Evolutionary conservation across 2,329 filamentous ascomycete species (phyloP).

Genomic region (Passalora sequoiae): DNA sequence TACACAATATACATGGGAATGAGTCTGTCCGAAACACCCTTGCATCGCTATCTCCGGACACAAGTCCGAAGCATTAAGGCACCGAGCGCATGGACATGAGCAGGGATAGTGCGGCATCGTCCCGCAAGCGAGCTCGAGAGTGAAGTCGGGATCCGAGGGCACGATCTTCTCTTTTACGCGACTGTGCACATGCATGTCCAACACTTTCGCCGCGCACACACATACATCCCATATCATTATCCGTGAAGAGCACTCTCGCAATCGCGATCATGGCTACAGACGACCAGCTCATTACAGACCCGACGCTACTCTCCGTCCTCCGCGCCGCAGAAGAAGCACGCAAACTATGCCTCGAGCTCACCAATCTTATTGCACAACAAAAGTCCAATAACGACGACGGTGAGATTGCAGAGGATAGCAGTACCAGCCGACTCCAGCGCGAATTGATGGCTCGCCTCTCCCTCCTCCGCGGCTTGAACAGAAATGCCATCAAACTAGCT

Average conservation of each 20-base stretch:
- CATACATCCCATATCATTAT: neutral
- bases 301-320: slow-evolving; percentile 62
- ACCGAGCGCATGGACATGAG: neutral
- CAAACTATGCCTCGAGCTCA: slow-evolving; percentile 59
- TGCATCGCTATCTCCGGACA: no score
- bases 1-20: no score
- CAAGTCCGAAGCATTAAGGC: no score
- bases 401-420: slow-evolving; percentile 45
- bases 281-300: slow-evolving; percentile 51
- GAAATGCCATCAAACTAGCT: slow-evolving; percentile 72
- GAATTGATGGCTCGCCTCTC: slow-evolving; percentile 71
- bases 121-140: neutral
- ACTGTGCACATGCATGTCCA: no score
- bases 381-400: slow-evolving; percentile 36
- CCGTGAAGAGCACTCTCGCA: neutral
- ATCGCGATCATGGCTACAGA: slow-evolving; percentile 19
- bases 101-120: neutral
- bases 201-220: neutral
- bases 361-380: slow-evolving; percentile 54
- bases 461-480: slow-evolving; percentile 75
- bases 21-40: no score
- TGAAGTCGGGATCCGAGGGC: neutral
- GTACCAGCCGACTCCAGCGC: slow-evolving; percentile 62
- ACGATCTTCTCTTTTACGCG: no score
- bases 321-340: slow-evolving; percentile 68